Conservation (phyloP, 805 yeast species). For the Candida mattraensis region DNA sequence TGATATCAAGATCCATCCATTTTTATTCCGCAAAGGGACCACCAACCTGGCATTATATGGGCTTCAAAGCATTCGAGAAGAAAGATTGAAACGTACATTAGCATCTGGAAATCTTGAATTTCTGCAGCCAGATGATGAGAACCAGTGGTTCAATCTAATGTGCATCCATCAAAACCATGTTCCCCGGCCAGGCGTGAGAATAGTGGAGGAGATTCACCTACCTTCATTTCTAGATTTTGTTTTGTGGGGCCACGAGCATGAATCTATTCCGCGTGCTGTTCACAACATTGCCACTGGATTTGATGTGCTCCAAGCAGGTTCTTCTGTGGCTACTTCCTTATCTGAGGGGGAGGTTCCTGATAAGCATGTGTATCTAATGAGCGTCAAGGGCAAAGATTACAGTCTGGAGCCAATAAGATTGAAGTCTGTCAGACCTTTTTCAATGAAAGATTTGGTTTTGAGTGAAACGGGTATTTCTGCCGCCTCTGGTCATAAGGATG, state of each 20-base stretch:
- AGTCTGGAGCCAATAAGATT: conserved; percentile 60
- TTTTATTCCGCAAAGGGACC: conserved; percentile 76
- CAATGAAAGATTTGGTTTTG: conserved; percentile 64
- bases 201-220: conserved; percentile 79
- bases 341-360: conserved; percentile 79
- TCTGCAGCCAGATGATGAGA: conserved; percentile 56
- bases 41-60: conserved; percentile 89
- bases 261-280: conserved; percentile 73
- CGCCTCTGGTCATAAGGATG: conserved; percentile 56
- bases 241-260: conserved; percentile 98
- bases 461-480: conserved; percentile 56
- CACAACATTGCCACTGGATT: conserved; percentile 62
- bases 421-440: conserved; percentile 78
- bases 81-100: conserved; percentile 78
- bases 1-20: conserved; percentile 68
- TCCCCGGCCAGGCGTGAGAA: conserved; percentile 75
- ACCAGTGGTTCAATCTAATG: conserved; percentile 79
- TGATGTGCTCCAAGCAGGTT: conserved; percentile 86
- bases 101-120: conserved; percentile 79
- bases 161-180: conserved; percentile 92
- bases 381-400: conserved; percentile 57
- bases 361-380: conserved; percentile 73
- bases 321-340: conserved; percentile 88
- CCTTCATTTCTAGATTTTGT: conserved; percentile 83
- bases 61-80: conserved; percentile 84